phyloP scores from a whole-genome alignment of 192 early-diverging fungal species.

The Backusella psychrophila region DNA sequence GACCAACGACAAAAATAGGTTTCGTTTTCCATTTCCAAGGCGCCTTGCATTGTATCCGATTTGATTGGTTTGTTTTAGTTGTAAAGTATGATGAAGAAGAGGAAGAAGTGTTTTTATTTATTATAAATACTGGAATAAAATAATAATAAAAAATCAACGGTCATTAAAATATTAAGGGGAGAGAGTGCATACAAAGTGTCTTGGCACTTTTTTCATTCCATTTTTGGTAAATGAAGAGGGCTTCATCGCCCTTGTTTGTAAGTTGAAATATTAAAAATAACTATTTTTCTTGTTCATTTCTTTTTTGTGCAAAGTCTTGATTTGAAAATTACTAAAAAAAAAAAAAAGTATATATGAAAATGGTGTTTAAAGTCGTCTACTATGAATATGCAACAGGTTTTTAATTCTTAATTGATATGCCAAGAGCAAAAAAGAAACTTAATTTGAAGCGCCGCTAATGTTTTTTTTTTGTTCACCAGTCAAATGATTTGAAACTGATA shows the following conservation, averaged over 20 bases:
- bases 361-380: neutral
- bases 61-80: neutral
- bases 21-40: conserved; percentile 14
- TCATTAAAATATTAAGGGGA: conserved; percentile 6
- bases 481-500: conserved; percentile 4
- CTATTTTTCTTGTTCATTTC: neutral
- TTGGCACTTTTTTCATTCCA: conserved; percentile 8
- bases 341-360: neutral
- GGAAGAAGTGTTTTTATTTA: neutral
- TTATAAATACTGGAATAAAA: neutral
- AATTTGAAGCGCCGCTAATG: neutral
- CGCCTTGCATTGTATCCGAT: conserved; percentile 1
- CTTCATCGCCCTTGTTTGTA: neutral
- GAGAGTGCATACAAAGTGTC: conserved; percentile 7
- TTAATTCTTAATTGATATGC: conserved; percentile 10
- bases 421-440: conserved; percentile 4
- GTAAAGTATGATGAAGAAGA: neutral
- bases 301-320: neutral
- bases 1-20: conserved; percentile 43
- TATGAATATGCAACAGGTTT: neutral
- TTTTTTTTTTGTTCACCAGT: neutral
- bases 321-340: neutral
- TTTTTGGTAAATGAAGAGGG: conserved; percentile 4
- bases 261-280: neutral
- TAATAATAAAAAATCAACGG: neutral